These are phyloP conservation scores for Rubroshorea leprosula DNA, from an alignment of 345 rosid genomes.

Conservation along the genomic window DNA sequence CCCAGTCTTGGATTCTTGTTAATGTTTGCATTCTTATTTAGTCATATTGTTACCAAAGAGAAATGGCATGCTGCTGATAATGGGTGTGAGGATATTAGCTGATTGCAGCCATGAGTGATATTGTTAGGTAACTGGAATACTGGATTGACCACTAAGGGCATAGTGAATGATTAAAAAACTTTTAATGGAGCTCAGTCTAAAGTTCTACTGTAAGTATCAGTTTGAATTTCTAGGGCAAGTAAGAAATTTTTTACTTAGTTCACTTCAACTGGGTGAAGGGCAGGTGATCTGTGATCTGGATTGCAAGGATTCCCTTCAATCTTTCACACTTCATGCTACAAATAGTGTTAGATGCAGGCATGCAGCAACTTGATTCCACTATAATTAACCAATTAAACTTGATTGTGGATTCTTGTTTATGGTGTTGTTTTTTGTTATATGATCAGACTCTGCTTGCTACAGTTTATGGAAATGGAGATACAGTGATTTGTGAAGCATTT, in stretches of 20 bases:
- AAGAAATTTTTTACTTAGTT: background rate
- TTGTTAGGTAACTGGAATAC: background rate
- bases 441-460: conserved; percentile 65
- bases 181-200: background rate
- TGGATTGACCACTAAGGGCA: background rate
- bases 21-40: no score
- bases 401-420: background rate
- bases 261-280: background rate
- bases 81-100: no score
- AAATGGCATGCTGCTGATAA: no score
- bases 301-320: no score
- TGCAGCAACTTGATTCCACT: conserved; percentile 2
- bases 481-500: conserved; percentile 57
- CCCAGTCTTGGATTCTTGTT: no score
- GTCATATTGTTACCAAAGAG: no score
- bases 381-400: background rate
- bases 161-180: no score
- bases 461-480: conserved; percentile 51
- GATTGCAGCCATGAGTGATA: background rate
- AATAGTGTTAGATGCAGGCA: background rate
- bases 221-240: no score
- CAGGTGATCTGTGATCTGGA: background rate
- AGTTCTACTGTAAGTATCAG: no score
- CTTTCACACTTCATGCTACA: background rate
- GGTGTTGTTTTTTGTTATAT: conserved; percentile 19